Base-by-base conservation (phyloP, 2,329 filamentous ascomycete species). In the Cladosporium sp. region DNA sequence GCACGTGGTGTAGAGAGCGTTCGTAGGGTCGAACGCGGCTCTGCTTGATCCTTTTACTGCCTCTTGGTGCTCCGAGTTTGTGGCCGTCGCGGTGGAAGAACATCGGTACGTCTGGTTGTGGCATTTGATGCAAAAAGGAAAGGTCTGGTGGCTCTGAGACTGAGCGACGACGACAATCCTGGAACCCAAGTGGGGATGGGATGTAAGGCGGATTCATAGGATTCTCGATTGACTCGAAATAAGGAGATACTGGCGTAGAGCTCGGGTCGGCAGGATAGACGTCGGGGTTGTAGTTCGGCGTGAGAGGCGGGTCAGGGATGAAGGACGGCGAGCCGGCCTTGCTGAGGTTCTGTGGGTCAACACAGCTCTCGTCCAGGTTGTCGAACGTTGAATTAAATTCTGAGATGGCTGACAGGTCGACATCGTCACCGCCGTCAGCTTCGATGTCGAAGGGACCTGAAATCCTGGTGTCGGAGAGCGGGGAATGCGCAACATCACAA, bases 131-230 rank as follows among this genome's bases (percentile, higher is more conserved):
- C 32, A 43, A 52, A 33, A 52, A 42, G 10, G 49, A 50, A 6
- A 54, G 48, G 32, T 55, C 58, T 43, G 61, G 59, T 31, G 61
- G 61, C 42, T 63, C 61, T 14, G 61, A 63, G 14, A 63, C 56
- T 3, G 61, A 63, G 22, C 61, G 61, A 16, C 61, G 59, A 38
- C 59, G 59, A 22, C 48, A 45, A 31, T 54, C 38, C 35, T 56
- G 46, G 34, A 51, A 53, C 22, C 43, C 33, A 11, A 49, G n/a
- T 14, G 31, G 40, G 16, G 45, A 49, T 51, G 41, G 53, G 48
- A 49, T 57, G 32, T 31, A 13, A 5, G 44, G 31, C 42, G 46
- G 54, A 38, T 48, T 52, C 54, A 14, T 57, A 46, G 33, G 52
- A 38, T 18, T 28, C 32, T 62, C 59, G 40, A 61, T 49, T n/a